Evolutionary conservation across 176 grass and related monocot genomes (phyloP).

Genomic region (Hordeum marinum): DNA sequence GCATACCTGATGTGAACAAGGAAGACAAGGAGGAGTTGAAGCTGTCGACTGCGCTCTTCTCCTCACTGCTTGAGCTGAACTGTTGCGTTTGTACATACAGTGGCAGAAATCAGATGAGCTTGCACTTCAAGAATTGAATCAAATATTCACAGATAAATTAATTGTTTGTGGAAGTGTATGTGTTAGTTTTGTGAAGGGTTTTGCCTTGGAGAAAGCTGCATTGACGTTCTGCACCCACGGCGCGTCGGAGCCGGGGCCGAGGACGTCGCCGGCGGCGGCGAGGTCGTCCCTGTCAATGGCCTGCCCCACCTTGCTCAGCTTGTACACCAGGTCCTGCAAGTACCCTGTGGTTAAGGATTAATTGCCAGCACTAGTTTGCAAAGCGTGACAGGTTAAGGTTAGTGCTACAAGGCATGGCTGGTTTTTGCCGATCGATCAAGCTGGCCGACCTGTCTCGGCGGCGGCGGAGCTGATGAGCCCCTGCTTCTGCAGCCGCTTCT

Average conservation of each 20-base stretch:
- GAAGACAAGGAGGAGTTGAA: conserved; percentile 86
- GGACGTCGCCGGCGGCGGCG: conserved; percentile 53
- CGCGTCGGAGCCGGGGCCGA: conserved; percentile 42
- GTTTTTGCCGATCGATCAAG: not conserved
- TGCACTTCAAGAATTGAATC: no score
- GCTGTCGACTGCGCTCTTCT: conserved; percentile 50
- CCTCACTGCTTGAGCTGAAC: conserved; percentile 75
- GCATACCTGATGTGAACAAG: conserved; percentile 66
- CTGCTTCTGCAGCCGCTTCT: conserved; percentile 76
- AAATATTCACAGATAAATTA: no score
- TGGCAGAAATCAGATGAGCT: not conserved
- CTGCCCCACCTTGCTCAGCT: conserved; percentile 91
- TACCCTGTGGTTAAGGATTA: conserved; percentile 58
- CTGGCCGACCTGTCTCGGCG: conserved; percentile 76
- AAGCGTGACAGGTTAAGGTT: no score
- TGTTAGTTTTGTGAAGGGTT: no score
- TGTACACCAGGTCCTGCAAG: conserved; percentile 87
- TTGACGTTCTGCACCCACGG: conserved; percentile 78
- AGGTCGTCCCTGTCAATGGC: conserved; percentile 84
- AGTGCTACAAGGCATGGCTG: not conserved
- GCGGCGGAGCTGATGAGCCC: conserved; percentile 63
- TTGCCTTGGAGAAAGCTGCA: conserved; percentile 72
- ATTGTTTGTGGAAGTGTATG: no score
- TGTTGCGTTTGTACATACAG: conserved; percentile 10
- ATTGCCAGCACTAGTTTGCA: not conserved